phyloP scores from a whole-genome alignment of 1,284 basidiomycete species.

The Ganoderma meredithae region DNA sequence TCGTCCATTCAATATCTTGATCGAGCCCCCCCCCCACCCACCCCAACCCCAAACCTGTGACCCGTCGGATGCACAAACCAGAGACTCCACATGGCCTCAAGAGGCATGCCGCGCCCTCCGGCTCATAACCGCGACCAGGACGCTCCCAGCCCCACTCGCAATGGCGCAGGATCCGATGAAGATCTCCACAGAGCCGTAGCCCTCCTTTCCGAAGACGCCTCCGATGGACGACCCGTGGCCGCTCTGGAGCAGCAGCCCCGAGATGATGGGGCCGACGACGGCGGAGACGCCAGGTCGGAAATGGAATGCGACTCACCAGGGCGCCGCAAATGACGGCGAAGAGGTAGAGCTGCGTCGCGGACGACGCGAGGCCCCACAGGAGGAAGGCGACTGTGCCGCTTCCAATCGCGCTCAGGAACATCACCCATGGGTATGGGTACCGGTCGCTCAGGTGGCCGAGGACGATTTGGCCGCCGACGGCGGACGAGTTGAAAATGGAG shows the following conservation, averaged over 20 bases:
- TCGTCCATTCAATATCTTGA: background rate
- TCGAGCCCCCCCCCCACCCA: no score
- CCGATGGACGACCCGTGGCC: slow-evolving; percentile 29
- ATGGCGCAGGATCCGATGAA: slow-evolving; percentile 40
- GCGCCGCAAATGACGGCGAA: slow-evolving; percentile 41
- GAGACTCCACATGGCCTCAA: background rate
- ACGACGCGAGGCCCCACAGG: slow-evolving; percentile 39
- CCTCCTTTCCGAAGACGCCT: slow-evolving; percentile 34
- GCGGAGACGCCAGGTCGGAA: slow-evolving; percentile 32
- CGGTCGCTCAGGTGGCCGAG: slow-evolving; percentile 39
- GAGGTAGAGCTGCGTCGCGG: slow-evolving; percentile 35
- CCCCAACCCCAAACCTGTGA: background rate
- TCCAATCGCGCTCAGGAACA: slow-evolving; percentile 35
- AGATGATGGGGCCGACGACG: slow-evolving; percentile 36
- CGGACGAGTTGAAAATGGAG: slow-evolving; percentile 39
- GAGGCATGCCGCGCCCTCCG: slow-evolving; percentile 13
- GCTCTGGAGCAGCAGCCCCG: slow-evolving; percentile 35
- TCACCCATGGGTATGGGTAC: slow-evolving; percentile 40
- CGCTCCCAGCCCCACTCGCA: slow-evolving; percentile 33
- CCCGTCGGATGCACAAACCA: background rate
- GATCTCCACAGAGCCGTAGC: slow-evolving; percentile 38
- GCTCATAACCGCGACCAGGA: slow-evolving; percentile 33
- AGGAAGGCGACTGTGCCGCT: slow-evolving; percentile 38
- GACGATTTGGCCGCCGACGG: slow-evolving; percentile 38
- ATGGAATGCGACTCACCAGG: slow-evolving; percentile 28